A percentile compares a stretch with the other conserved stretches of the same genome.
Conservation (phyloP, 225 moss, liverwort and hornwort species). For the Pseudisothecium myosuroides region DNA sequence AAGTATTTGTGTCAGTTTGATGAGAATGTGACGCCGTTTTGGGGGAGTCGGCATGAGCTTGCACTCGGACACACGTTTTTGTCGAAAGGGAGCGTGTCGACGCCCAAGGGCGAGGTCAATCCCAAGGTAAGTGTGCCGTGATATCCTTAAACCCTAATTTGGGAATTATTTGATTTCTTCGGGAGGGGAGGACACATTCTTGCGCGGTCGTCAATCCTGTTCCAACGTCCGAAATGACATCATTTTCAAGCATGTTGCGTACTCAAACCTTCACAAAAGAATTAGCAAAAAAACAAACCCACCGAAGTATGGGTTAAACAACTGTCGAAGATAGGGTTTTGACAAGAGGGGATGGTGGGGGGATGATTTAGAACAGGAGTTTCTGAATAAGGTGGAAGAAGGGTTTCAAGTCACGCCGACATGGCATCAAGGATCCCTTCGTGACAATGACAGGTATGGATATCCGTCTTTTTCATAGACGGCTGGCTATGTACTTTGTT, state of each 20-base stretch:
- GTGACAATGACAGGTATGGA: slow-evolving; percentile 69
- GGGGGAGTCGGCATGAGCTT: slow-evolving; percentile 71
- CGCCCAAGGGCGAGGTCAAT: slow-evolving; percentile 49
- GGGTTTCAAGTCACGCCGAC: slow-evolving; percentile 93
- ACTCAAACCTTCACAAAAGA: not conserved
- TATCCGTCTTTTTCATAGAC: not conserved
- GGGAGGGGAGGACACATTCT: not conserved
- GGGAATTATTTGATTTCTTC: not conserved
- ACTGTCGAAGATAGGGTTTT: not conserved
- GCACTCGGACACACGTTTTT: slow-evolving; percentile 68
- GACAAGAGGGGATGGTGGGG: not conserved
- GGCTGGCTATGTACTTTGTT: not conserved
- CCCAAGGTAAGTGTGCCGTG: slow-evolving; percentile 35
- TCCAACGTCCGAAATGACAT: not conserved
- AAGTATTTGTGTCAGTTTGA: slow-evolving; percentile 70
- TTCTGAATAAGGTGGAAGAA: slow-evolving; percentile 73
- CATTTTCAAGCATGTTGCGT: not conserved
- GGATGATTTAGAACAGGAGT: slow-evolving; percentile 79
- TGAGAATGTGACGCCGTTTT: slow-evolving; percentile 47
- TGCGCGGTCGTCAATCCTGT: not conserved
- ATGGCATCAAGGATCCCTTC: slow-evolving; percentile 88
- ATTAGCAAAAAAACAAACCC: too few species aligned
- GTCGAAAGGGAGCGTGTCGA: slow-evolving; percentile 35
- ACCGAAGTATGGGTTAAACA: not conserved
- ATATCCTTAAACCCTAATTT: not conserved